These are phyloP conservation scores for Glycine tomentella DNA, from an alignment of 306 rosid genomes.

Conservation along the genomic window DNA sequence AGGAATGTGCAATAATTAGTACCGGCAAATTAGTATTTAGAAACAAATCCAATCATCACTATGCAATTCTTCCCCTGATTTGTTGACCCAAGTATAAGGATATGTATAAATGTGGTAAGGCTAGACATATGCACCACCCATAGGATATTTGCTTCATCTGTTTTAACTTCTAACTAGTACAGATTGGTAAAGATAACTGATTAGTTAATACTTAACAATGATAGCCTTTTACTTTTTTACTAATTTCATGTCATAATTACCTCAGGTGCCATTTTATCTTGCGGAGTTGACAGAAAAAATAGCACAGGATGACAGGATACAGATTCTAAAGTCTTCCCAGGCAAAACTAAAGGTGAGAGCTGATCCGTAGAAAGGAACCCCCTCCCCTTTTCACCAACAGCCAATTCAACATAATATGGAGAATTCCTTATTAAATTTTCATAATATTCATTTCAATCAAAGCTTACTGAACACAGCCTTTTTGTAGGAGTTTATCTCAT, in stretches of 20 bases:
- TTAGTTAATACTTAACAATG: neutral
- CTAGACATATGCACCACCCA: conserved; percentile 19
- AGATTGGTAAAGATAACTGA: conserved; percentile 12
- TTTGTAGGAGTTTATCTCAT: conserved; percentile 79
- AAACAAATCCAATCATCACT: neutral
- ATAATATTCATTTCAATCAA: neutral
- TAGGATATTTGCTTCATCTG: conserved; percentile 16
- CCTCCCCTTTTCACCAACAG: neutral
- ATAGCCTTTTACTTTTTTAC: conserved; percentile 4
- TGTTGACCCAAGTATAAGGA: conserved; percentile 16
- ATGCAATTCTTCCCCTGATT: neutral
- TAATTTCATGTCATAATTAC: conserved; percentile 26
- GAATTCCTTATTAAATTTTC: neutral
- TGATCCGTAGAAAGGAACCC: conserved; percentile 10
- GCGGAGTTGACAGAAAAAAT: conserved; percentile 89
- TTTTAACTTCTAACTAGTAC: conserved; percentile 5
- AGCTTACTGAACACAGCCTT: conserved; percentile 9
- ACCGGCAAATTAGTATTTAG: too few species aligned
- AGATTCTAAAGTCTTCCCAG: conserved; percentile 74
- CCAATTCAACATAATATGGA: conserved; percentile 7
- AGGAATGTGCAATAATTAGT: neutral
- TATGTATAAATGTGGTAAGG: conserved; percentile 18
- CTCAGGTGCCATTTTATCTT: conserved; percentile 88
- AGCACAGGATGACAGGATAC: conserved; percentile 78
- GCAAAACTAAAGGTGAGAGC: conserved; percentile 77